phyloP scores from a whole-genome alignment of 805 yeast genomes.

The Wickerhamomyces rabaulensis region DNA sequence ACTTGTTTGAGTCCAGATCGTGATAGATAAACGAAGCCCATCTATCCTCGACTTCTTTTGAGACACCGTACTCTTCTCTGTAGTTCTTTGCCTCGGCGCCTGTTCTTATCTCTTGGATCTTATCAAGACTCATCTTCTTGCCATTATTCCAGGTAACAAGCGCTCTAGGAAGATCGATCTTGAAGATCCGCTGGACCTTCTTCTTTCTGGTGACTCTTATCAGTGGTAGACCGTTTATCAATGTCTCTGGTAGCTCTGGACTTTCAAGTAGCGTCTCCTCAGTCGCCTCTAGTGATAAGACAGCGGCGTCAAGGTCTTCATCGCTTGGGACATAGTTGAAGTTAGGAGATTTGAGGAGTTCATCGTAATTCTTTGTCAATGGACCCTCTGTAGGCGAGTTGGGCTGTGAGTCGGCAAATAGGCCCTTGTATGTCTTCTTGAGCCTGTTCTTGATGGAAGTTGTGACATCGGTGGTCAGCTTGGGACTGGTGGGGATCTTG shows the following conservation, averaged over 20 bases:
- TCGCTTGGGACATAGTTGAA: neutral
- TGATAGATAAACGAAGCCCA: constrained; percentile 84
- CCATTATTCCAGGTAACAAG: constrained; percentile 53
- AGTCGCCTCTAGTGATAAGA: constrained; percentile 6
- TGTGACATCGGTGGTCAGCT: neutral
- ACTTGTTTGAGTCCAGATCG: constrained; percentile 50
- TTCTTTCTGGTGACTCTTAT: constrained; percentile 69
- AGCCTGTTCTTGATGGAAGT: constrained; percentile 3
- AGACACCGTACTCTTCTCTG: constrained; percentile 76
- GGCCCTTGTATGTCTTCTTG: constrained; percentile 14
- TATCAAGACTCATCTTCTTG: constrained; percentile 47
- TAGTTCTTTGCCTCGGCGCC: constrained; percentile 77
- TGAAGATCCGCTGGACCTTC: constrained; percentile 51
- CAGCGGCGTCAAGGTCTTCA: constrained; percentile 1
- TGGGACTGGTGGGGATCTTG: constrained; percentile 7
- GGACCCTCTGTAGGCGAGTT: constrained; percentile 17
- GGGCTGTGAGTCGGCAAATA: constrained; percentile 2
- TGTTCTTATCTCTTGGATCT: constrained; percentile 54
- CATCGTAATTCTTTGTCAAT: constrained; percentile 16
- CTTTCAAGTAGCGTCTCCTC: constrained; percentile 17
- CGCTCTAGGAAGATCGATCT: constrained; percentile 51
- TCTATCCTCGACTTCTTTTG: constrained; percentile 53
- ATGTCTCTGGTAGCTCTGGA: constrained; percentile 40
- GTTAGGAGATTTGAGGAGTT: constrained; percentile 6
- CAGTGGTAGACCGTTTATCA: constrained; percentile 55